Evolutionary conservation across 331 rosid species (phyloP), one percentile per base, ranked within the genome.

Genomic region (Quercus lobata): DNA sequence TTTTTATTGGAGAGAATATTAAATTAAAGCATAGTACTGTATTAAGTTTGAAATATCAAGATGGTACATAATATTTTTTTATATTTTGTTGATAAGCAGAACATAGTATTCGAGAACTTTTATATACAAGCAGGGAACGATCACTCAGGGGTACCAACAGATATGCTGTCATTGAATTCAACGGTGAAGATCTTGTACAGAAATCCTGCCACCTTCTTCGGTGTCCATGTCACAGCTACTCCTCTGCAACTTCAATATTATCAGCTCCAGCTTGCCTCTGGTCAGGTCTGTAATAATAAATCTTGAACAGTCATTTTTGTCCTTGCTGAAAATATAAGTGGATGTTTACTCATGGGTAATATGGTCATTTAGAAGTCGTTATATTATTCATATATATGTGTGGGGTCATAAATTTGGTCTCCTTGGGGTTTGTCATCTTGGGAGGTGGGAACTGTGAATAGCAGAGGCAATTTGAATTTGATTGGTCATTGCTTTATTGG

Each of bases 131-230:
- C 97, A 12, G 99, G 99, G 72, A 88, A 24, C 44, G 99, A 93
- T 78, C 87, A 55, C 6, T 84, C 85, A 0, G 99, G 99, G 3
- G 97, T 95, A 1, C 70, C 94, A 63, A 95, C 98, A 3, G 96
- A 95, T 74, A 85, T 95, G 97, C 75, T 95, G 69, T 79, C 98
- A 60, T n/a, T 95, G 81, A 95, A 95, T 68, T 91, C 99, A 49
- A 95, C 98, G 89, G 96, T 95, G 22, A 88, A 80, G 86, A 89
- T 95, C 12, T 29, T 68, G 10, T 95, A 90, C 86, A 86, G 72
- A 63, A 95, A 95, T 74, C 93, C 93, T 1, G 97, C 86, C n/a
- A 90, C 98, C 4, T 95, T 95, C 76, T 93, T 93, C 84, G 96
- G 97, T 29, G 89, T 91, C 75, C 99, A 95, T 66, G 99, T 93